Evolutionary conservation across 345 rosid species (phyloP), one percentile per base, ranked within the genome.

Genomic region (Garcia nutans): DNA sequence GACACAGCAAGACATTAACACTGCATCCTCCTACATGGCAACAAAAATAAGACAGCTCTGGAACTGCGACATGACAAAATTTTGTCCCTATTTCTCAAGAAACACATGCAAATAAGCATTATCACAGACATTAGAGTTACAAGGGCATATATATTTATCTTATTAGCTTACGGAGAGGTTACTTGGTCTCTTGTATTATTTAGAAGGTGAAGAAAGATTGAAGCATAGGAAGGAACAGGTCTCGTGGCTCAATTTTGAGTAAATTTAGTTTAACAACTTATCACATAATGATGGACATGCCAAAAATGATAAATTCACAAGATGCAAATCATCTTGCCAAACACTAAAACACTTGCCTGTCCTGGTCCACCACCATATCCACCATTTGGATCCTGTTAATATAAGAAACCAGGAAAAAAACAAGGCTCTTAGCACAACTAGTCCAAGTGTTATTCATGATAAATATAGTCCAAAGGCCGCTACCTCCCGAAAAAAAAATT

Each of bases 331-430:
- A 59, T 45, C 66, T 63, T 42, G 67, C 28, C 13, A 77, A 70
- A 28, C 15, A 72, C 24, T 44, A 68, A 56, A 65, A 63, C 61
- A 88, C 96, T 84, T 87, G 88, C 99, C 97, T 96, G 99, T 77
- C 96, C 94, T 84, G 99, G 99, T 77, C 99, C 99, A 31, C 99
- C 99, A 78, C 92, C 93, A 74, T 87, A 96, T 76, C 99, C 99
- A 75, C 99, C 98, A 83, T 86, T 76, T 28, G 92, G 90, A 44
- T 87, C 97, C 98, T 96, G 88, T 62, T 74, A 37, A 26, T n/a
- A 5, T 6, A 57, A 47, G 37, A 60, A 37, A 67, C 59, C 66
- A 58, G 52, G 28, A 68, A 22, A 1, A 52, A 74, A 73, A 22
- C 44, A 23, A 44, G 13, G 4, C n/a, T 66, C 11, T 9, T 66